These are phyloP conservation scores for Penicillium verhagenii DNA, from an alignment of 495 filamentous ascomycete genomes.

Conservation along the genomic window DNA sequence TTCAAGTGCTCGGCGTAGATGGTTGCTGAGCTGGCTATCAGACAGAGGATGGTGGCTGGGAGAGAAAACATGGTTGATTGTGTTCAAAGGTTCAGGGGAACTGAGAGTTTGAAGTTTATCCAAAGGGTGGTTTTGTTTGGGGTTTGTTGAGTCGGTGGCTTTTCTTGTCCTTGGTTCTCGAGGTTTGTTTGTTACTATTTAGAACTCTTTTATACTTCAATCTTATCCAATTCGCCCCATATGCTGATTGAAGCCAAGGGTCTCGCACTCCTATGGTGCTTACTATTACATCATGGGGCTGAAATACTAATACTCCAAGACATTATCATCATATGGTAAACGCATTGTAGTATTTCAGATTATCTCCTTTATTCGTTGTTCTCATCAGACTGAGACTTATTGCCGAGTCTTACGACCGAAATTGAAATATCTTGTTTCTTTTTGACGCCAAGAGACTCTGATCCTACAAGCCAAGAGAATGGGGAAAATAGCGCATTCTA, in stretches of 20 bases:
- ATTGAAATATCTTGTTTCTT: neutral
- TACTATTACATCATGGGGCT: neutral
- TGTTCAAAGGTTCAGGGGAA: no score
- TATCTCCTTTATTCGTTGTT: neutral
- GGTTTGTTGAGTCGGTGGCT: neutral
- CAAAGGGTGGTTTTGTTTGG: neutral
- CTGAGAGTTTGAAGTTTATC: neutral
- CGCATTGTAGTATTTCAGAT: no score
- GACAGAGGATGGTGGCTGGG: conserved; percentile 9
- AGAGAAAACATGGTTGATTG: conserved; percentile 9
- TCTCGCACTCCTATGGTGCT: neutral
- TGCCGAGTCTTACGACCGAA: neutral
- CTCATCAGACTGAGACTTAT: neutral
- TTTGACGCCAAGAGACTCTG: neutral
- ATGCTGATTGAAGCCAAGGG: neutral
- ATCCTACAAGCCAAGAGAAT: neutral
- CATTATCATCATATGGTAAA: neutral
- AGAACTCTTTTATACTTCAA: neutral
- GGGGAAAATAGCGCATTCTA: neutral
- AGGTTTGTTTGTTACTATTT: neutral
- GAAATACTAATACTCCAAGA: neutral
- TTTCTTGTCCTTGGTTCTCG: neutral
- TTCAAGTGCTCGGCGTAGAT: conserved; percentile 17
- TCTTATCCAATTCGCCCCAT: neutral
- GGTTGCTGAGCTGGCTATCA: conserved; percentile 10